phyloP scores from a whole-genome alignment of 768 basidiomycete genomes.

The Rossbeevera mucosa region DNA sequence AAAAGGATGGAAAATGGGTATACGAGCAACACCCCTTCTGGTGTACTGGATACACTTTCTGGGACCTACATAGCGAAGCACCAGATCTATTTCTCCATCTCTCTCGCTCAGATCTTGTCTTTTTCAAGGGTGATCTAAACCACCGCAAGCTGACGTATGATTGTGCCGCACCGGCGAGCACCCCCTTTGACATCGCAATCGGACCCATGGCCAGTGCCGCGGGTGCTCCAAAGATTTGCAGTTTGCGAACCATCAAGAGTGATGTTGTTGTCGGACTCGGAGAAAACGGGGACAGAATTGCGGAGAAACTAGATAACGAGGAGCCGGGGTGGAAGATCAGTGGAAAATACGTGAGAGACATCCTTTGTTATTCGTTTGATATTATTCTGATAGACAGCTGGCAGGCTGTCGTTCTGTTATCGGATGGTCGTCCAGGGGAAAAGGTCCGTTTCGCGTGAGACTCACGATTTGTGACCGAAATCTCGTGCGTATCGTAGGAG shows the following conservation, averaged over 20 bases:
- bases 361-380: neutral
- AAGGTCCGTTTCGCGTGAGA: constrained; percentile 70
- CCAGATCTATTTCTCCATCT: constrained; percentile 92
- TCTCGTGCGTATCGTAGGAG: neutral
- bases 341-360: constrained; percentile 81
- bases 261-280: constrained; percentile 91
- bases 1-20: constrained; percentile 87
- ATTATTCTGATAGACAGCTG: constrained; percentile 11
- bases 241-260: constrained; percentile 88
- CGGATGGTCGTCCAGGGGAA: constrained; percentile 86
- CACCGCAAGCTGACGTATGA: constrained; percentile 89
- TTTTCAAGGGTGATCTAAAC: constrained; percentile 94
- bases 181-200: constrained; percentile 86
- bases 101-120: constrained; percentile 82
- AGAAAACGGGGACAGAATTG: constrained; percentile 58
- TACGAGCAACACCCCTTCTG: constrained; percentile 94
- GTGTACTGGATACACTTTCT: constrained; percentile 96
- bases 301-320: constrained; percentile 74
- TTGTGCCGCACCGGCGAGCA: constrained; percentile 80
- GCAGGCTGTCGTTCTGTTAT: constrained; percentile 83
- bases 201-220: constrained; percentile 87
- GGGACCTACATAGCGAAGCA: constrained; percentile 79
- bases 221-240: constrained; percentile 83
- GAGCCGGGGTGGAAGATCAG: constrained; percentile 97
- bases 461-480: neutral